These are phyloP conservation scores for Leptosphaerulina australis DNA, from an alignment of 2,329 filamentous ascomycete species.

Conservation along the genomic window DNA sequence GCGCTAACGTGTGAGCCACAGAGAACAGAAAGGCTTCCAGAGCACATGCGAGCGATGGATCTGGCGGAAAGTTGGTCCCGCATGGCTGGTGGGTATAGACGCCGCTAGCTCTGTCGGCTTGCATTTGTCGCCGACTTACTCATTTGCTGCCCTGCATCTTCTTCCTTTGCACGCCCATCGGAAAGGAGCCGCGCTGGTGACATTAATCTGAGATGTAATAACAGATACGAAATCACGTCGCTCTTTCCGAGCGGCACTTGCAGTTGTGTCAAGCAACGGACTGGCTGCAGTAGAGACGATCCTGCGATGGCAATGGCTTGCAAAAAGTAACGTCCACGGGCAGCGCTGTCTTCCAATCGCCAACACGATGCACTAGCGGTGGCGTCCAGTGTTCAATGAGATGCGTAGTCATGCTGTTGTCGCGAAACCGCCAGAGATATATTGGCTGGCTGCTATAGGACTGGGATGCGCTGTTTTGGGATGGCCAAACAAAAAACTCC, in stretches of 20 bases:
- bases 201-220: slow-evolving; percentile 1
- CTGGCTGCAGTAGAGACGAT: slow-evolving; percentile 34
- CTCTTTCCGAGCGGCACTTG: slow-evolving; percentile 19
- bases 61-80: slow-evolving; percentile 32
- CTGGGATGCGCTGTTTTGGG: slow-evolving; percentile 28
- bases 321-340: slow-evolving; percentile 24
- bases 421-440: slow-evolving; percentile 33
- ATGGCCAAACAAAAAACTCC: slow-evolving; percentile 44
- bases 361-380: slow-evolving; percentile 30
- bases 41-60: slow-evolving; percentile 30
- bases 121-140: slow-evolving; percentile 5
- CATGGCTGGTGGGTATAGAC: slow-evolving; percentile 21
- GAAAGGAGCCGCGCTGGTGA: slow-evolving; percentile 2
- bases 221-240: slow-evolving; percentile 4
- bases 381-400: slow-evolving; percentile 34
- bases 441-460: slow-evolving; percentile 31
- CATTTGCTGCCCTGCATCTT: slow-evolving; percentile 14
- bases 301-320: slow-evolving; percentile 18
- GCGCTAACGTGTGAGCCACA: slow-evolving; percentile 31
- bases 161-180: slow-evolving; percentile 6
- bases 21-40: slow-evolving; percentile 22
- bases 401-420: slow-evolving; percentile 29
- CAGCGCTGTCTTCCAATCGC: slow-evolving; percentile 26
- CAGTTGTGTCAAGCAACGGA: slow-evolving; percentile 36
- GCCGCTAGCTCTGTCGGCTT: slow-evolving; percentile 30